Base-by-base conservation (phyloP, 2,329 filamentous ascomycete species). In the Colletotrichum salicis region DNA sequence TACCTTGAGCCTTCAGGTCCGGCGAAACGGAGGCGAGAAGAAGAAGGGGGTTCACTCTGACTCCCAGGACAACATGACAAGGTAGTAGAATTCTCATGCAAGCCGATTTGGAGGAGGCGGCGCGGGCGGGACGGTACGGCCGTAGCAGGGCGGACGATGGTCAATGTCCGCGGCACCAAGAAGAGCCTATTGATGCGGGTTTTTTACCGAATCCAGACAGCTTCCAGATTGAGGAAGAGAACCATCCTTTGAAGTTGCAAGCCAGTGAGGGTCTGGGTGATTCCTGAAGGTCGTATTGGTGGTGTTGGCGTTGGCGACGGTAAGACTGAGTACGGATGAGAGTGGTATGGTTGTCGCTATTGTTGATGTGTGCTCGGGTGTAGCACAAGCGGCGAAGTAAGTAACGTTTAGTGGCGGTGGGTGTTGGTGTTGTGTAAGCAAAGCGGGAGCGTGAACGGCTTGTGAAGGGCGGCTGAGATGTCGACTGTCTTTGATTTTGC, bases 71-170 rank as follows among this genome's bases (percentile, higher is more conserved):
- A 48, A 48, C 41, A 10, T 48, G 19, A 8, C 41, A 10, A 48
- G 41, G 37, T 41, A 41, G 37, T 19, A 19, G 19, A n/a, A 24
- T 15, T 19, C 45, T 41, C 48, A 29, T 19, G 45, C 48, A 48
- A 48, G 51, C 68, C 64, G 68, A 37, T 61, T 37, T 27, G 56
- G 35, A 31, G 51, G n/a, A 10, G 33, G 22, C 33, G 41, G 41
- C 41, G 41, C 41, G 41, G 41, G 27, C 51, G 35, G 24, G 27
- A 67, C 58, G 57, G 19, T 71, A 68, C 69, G 69, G 69, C 69
- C 69, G 69, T 68, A 71, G 56, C 22, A n/a, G 27, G 41, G n/a
- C 41, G 58, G 57, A 37, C 31, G 56, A 31, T 58, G 41, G 12
- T 37, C n/a, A 48, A 19, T 56, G 37, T 27, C 31, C 29, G 33